Evolutionary conservation across 2,329 filamentous ascomycete genomes (phyloP), one percentile per base, ranked within the genome.

Genomic region (Trichoderma gracile): DNA sequence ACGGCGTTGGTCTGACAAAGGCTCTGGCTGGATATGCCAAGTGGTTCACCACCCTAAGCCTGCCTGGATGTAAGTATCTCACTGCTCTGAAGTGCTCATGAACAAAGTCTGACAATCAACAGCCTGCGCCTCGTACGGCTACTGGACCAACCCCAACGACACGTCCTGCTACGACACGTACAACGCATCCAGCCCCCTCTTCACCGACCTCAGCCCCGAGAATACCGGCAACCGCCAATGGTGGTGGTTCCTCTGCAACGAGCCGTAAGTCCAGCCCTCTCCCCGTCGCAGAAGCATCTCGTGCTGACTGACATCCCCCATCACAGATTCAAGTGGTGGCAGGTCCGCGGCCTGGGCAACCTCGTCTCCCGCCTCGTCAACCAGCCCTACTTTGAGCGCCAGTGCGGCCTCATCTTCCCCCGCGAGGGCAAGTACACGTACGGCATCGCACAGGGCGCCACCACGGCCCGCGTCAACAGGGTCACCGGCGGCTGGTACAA

Each of bases 201-300:
- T 78, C 73, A 82, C 80, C 4, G 83, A 88, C 71, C 73, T 71
- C 19, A 76, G 74, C 1, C 74, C 82, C 5, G 68, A 67, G 55
- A 87, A 87, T 70, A 61, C 69, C 0, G 69, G 76, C 19, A 78
- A 83, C 67, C 75, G 84, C 0, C 83, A 86, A 66, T 89, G 84
- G 85, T 72, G 78, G 8, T 89, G 86, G 85, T 80, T 87, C 73
- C 77, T 81, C 1, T 88, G 86, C 78, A 88, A 88, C 70, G 84
- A 88, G 71, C 85, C 86, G 69, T 71, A 67, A 53, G n/a, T 81
- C 2, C 5, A 1, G 8, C 14, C 19, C 7, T 33, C 17, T 3
- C 19, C 10, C 19, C 10, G 8, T 8, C 21, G 40, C 12, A 23
- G 1, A 33, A 25, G 12, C 17, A 50, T 40, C 3, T 15, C 17